Percentiles rank a stretch among this genome's conserved stretches.
These are phyloP conservation scores for Clitopilus hobsonii DNA, from an alignment of 768 basidiomycete genomes.

Conservation along the genomic window DNA sequence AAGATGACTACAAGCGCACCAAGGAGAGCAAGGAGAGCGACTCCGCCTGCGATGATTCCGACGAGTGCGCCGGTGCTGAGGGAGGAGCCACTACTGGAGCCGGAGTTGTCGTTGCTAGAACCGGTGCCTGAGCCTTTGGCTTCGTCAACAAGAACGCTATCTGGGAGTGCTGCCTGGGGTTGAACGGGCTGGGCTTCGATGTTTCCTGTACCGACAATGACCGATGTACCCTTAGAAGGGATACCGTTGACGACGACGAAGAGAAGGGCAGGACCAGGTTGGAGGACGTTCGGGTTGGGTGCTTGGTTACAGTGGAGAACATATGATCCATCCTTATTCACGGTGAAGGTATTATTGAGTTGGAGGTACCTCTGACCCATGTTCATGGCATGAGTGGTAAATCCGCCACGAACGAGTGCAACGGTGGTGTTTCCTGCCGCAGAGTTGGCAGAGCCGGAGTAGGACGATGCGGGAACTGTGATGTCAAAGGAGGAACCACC, in stretches of 20 bases:
- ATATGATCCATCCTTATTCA: slow-evolving; percentile 72
- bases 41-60: slow-evolving; percentile 42
- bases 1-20: slow-evolving; percentile 46
- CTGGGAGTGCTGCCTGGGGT: slow-evolving; percentile 41
- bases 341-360: slow-evolving; percentile 82
- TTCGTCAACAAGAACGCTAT: slow-evolving; percentile 37
- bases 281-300: slow-evolving; percentile 80
- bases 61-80: slow-evolving; percentile 38
- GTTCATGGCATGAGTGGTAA: slow-evolving; percentile 84
- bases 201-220: slow-evolving; percentile 76
- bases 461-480: slow-evolving; percentile 59
- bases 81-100: slow-evolving; percentile 6
- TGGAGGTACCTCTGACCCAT: slow-evolving; percentile 82
- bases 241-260: slow-evolving; percentile 84
- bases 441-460: slow-evolving; percentile 60
- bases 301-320: slow-evolving; percentile 77
- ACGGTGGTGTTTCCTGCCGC: slow-evolving; percentile 75
- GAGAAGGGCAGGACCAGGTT: slow-evolving; percentile 83
- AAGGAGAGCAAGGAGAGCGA: slow-evolving; percentile 42
- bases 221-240: slow-evolving; percentile 71
- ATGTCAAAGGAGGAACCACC: slow-evolving; percentile 82
- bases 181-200: slow-evolving; percentile 66
- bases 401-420: slow-evolving; percentile 78
- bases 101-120: slow-evolving; percentile 8
- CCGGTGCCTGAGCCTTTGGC: slow-evolving; percentile 31